A percentile compares a stretch with the other conserved stretches of the same genome.
phyloP scores from a whole-genome alignment of 176 grass and related monocot genomes.

The Alloteropsis semialata region DNA sequence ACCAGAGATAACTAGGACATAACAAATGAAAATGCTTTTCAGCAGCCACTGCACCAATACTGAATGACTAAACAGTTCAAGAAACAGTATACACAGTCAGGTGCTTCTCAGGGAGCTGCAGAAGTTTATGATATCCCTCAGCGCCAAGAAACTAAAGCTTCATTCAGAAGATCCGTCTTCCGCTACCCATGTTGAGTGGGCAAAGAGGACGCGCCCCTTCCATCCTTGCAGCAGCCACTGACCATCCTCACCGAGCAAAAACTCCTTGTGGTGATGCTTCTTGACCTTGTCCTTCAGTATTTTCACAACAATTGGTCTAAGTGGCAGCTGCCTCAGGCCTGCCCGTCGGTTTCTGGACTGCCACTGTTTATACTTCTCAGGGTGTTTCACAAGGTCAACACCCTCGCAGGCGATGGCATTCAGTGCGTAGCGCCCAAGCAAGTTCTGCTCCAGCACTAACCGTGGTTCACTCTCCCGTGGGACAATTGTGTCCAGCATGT shows the following conservation, averaged over 20 bases:
- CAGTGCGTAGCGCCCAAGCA: neutral
- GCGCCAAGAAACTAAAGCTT: neutral
- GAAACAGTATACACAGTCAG: neutral
- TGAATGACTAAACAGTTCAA: neutral
- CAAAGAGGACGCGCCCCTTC: neutral
- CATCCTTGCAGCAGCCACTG: slow-evolving; percentile 4
- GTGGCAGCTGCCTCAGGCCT: neutral
- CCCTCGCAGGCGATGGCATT: neutral
- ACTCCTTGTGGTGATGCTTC: neutral
- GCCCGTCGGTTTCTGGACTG: neutral
- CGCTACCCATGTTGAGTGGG: neutral
- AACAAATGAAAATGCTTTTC: neutral
- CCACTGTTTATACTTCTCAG: neutral
- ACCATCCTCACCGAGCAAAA: neutral
- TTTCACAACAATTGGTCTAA: neutral
- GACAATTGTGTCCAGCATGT: neutral
- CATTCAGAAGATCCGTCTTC: neutral
- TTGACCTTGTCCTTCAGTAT: neutral
- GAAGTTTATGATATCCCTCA: neutral
- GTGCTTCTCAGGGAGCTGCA: neutral
- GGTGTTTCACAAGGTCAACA: neutral
- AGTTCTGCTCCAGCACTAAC: neutral
- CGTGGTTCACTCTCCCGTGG: neutral
- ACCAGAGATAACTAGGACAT: neutral
- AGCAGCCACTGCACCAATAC: neutral